These are phyloP conservation scores for Lolium multiflorum DNA, from an alignment of 176 grass and related monocot species.

Conservation along the genomic window DNA sequence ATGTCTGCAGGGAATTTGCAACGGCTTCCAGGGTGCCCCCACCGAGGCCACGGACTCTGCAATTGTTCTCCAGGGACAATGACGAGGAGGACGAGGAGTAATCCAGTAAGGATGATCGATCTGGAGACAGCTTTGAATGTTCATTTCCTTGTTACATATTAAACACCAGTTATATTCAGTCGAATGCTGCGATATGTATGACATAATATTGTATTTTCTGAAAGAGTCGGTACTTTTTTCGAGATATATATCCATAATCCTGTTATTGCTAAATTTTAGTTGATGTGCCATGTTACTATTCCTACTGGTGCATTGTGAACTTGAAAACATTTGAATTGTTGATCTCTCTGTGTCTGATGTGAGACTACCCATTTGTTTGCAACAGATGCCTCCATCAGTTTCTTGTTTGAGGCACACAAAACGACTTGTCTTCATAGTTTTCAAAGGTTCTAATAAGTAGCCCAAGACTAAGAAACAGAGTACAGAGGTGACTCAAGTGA, in stretches of 20 bases:
- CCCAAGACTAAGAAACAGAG: not conserved
- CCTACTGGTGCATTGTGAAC: not conserved
- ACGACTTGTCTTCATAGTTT: not conserved
- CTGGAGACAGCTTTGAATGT: not conserved
- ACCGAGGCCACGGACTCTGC: slow-evolving; percentile 5
- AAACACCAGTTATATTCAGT: not conserved
- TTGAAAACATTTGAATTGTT: not conserved
- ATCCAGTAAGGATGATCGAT: not conserved
- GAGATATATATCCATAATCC: not conserved
- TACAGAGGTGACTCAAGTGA: slow-evolving; percentile 5
- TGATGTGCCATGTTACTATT: not conserved
- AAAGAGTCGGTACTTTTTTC: not conserved
- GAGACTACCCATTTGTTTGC: not conserved
- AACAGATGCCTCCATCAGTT: not conserved
- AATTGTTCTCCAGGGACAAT: not conserved
- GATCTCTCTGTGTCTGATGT: not conserved
- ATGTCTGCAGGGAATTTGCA: not conserved
- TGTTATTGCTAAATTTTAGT: not conserved
- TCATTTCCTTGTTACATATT: slow-evolving; percentile 16
- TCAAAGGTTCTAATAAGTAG: slow-evolving; percentile 23
- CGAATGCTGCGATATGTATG: not conserved
- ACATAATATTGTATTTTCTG: not conserved
- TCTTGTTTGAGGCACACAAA: not conserved
- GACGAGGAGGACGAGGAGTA: not conserved
- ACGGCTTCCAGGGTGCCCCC: not conserved